phyloP scores from a whole-genome alignment of 2,329 filamentous ascomycete genomes.

The Amauroascus niger region DNA sequence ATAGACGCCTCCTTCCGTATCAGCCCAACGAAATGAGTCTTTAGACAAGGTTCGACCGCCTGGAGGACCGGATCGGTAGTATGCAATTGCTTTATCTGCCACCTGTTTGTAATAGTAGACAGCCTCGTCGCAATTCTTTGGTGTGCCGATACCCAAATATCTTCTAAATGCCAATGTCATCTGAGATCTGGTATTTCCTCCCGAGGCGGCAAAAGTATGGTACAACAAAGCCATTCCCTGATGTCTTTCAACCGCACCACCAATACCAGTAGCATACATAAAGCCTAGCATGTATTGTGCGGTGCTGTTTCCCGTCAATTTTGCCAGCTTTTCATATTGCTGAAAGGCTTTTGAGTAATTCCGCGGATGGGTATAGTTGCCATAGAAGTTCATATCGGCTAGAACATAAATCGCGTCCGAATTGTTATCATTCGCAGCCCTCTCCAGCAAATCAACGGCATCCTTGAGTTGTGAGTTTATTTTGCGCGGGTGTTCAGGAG shows the following conservation, averaged over 20 bases:
- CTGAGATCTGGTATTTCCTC: slow-evolving; percentile 72
- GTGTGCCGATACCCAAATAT: slow-evolving; percentile 72
- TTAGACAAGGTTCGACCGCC: slow-evolving; percentile 69
- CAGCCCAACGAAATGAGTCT: slow-evolving; percentile 76
- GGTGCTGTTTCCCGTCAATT: slow-evolving; percentile 71
- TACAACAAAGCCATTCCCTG: slow-evolving; percentile 89
- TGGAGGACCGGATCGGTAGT: slow-evolving; percentile 80
- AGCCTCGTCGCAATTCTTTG: slow-evolving; percentile 75
- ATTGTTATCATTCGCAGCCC: slow-evolving; percentile 46
- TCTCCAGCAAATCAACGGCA: slow-evolving; percentile 50
- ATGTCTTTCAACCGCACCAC: slow-evolving; percentile 66
- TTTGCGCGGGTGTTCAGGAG: slow-evolving; percentile 31
- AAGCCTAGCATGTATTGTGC: slow-evolving; percentile 93
- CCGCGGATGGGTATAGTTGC: slow-evolving; percentile 79
- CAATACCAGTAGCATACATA: slow-evolving; percentile 90
- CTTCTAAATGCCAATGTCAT: slow-evolving; percentile 90
- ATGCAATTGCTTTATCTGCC: slow-evolving; percentile 82
- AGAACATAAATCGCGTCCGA: slow-evolving; percentile 81
- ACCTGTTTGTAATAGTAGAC: slow-evolving; percentile 85
- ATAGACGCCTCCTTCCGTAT: slow-evolving; percentile 85
- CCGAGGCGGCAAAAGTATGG: slow-evolving; percentile 83
- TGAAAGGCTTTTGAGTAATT: slow-evolving; percentile 71
- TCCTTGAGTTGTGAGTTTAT: slow-evolving; percentile 40
- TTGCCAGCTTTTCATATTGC: slow-evolving; percentile 69
- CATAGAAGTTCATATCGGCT: slow-evolving; percentile 92